Percentiles rank a stretch among this genome's conserved stretches.
phyloP scores from a whole-genome alignment of 345 rosid genomes.

The Camelina neglecta region DNA sequence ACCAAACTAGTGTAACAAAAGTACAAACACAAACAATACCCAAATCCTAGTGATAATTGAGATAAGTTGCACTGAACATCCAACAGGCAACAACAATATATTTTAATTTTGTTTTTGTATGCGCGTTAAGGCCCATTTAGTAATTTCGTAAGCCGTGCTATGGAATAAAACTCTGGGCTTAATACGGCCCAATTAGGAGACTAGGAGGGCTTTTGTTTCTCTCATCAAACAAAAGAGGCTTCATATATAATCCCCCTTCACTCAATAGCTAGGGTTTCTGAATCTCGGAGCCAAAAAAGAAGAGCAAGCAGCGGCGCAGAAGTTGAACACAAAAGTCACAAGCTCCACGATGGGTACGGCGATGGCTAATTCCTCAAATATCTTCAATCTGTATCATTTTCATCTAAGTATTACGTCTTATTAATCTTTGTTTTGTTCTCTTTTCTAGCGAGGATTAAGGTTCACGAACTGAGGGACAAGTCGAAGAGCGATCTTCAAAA shows the following conservation, averaged over 20 bases:
- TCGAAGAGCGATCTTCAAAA: conserved; percentile 51
- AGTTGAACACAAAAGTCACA: conserved; percentile 9
- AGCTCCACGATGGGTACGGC: conserved; percentile 44
- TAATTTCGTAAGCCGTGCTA: background rate
- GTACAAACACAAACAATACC: no score
- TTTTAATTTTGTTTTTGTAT: no score
- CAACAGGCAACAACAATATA: no score
- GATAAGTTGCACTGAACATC: no score
- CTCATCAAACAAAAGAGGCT: conserved; percentile 5
- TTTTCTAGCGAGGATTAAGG: conserved; percentile 57
- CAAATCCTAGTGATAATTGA: no score
- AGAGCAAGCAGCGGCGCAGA: conserved; percentile 41
- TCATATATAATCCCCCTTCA: conserved; percentile 8
- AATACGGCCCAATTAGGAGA: conserved; percentile 8
- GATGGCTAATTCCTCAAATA: background rate
- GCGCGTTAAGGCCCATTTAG: background rate
- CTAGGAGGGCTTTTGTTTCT: conserved; percentile 5
- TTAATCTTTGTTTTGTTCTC: background rate
- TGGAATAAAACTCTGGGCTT: conserved; percentile 3
- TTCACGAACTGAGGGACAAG: conserved; percentile 59
- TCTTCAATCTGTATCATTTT: background rate
- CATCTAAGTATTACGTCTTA: background rate
- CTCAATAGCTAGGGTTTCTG: conserved; percentile 28
- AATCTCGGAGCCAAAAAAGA: conserved; percentile 6
- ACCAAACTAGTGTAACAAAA: no score